Percentiles rank a stretch among this genome's conserved stretches.
Evolutionary conservation across 768 basidiomycete species (phyloP).

Genomic region (Termitomyces sp.): DNA sequence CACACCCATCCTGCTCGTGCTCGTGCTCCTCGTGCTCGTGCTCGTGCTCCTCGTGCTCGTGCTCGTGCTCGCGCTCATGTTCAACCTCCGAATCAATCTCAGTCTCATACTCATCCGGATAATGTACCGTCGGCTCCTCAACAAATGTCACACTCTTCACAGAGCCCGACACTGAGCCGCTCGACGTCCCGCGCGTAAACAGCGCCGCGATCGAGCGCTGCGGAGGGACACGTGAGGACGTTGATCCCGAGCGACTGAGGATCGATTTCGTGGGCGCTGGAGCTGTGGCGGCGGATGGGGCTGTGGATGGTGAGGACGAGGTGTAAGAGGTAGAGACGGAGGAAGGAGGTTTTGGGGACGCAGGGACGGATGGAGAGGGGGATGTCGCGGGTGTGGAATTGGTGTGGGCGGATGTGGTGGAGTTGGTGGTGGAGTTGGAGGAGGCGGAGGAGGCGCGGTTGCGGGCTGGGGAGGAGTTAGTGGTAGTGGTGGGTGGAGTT

Average conservation of each 20-base stretch:
- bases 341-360: conserved; percentile 13
- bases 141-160: conserved; percentile 68
- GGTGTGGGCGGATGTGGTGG: conserved; percentile 8
- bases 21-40: background rate
- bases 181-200: background rate
- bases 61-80: conserved; percentile 1
- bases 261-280: conserved; percentile 47
- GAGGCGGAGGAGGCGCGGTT: conserved; percentile 13
- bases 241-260: conserved; percentile 46
- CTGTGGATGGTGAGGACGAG: no score
- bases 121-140: conserved; percentile 58
- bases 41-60: conserved; percentile 6
- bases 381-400: conserved; percentile 12
- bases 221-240: conserved; percentile 23
- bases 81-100: conserved; percentile 1
- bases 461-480: background rate
- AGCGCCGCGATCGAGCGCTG: conserved; percentile 6
- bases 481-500: no score
- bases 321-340: background rate
- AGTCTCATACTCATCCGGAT: conserved; percentile 18
- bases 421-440: conserved; percentile 11
- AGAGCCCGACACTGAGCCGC: conserved; percentile 14
- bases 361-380: conserved; percentile 15
- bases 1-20: background rate
- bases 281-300: no score